Conservation (phyloP, 2,329 filamentous ascomycete species). For the Aureobasidium subglaciale region DNA sequence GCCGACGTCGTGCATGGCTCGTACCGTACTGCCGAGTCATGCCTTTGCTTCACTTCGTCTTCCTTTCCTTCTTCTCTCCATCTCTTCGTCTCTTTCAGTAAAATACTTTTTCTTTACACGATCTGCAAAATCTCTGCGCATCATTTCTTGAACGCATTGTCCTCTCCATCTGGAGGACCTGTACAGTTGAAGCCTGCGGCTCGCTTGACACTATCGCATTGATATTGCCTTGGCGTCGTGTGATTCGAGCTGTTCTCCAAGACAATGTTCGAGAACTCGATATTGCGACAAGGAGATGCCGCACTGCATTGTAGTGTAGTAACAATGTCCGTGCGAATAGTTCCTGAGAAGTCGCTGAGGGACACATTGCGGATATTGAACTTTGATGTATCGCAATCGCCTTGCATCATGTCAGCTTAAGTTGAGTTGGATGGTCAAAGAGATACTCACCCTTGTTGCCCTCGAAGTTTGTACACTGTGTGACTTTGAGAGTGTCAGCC, state of each 20-base stretch:
- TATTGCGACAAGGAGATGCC: slow-evolving; percentile 22
- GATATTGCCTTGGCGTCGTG: slow-evolving; percentile 19
- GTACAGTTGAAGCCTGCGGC: slow-evolving; percentile 23
- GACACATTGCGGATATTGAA: slow-evolving; percentile 34
- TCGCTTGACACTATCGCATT: slow-evolving; percentile 22
- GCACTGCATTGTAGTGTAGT: slow-evolving; percentile 26
- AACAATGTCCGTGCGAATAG: slow-evolving; percentile 19
- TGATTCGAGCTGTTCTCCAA: slow-evolving; percentile 17
- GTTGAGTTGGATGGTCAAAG: no score
- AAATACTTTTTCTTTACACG: background rate
- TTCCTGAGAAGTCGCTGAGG: slow-evolving; percentile 25
- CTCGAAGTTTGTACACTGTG: slow-evolving; percentile 26
- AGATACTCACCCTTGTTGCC: background rate
- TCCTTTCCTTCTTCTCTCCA: background rate
- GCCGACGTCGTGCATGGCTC: background rate
- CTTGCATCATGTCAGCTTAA: background rate
- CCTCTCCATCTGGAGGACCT: slow-evolving; percentile 11
- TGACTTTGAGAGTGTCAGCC: slow-evolving; percentile 14
- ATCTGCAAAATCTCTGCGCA: background rate
- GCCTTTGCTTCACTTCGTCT: background rate
- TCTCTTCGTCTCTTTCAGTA: background rate
- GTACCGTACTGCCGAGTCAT: background rate
- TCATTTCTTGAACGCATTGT: background rate
- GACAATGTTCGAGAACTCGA: slow-evolving; percentile 20
- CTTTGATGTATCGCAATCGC: slow-evolving; percentile 25